phyloP scores from a whole-genome alignment of 2,329 filamentous ascomycete genomes.

The Aspergillus sp. region DNA sequence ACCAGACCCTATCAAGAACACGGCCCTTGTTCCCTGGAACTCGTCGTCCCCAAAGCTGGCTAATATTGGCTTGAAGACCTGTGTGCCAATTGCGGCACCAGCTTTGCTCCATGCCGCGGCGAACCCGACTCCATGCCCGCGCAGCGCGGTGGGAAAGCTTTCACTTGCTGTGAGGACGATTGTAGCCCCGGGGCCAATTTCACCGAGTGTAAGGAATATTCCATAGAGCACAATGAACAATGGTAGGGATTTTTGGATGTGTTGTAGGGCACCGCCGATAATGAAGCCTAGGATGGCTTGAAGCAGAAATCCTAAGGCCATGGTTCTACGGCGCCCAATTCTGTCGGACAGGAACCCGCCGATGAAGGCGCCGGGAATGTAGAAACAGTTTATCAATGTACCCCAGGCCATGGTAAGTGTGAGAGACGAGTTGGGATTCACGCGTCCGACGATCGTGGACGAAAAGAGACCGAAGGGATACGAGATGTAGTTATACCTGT shows the following conservation, averaged over 20 bases:
- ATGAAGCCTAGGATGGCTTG: constrained; percentile 49
- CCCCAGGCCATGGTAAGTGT: constrained; percentile 45
- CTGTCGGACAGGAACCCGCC: constrained; percentile 49
- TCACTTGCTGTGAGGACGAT: constrained; percentile 42
- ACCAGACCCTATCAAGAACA: constrained; percentile 51
- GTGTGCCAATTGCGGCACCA: constrained; percentile 51
- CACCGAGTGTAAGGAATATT: constrained; percentile 49
- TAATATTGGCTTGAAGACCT: constrained; percentile 53
- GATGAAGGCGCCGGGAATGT: constrained; percentile 48
- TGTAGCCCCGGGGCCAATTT: constrained; percentile 49
- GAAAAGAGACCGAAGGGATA: constrained; percentile 57
- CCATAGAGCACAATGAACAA: constrained; percentile 54
- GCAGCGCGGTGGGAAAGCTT: constrained; percentile 50
- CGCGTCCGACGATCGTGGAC: constrained; percentile 50
- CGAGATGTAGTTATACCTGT: constrained; percentile 51
- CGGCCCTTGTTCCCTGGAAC: constrained; percentile 46
- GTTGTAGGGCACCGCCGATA: constrained; percentile 47
- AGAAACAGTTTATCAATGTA: constrained; percentile 52
- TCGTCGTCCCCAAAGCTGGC: constrained; percentile 41
- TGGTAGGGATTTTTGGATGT: constrained; percentile 47
- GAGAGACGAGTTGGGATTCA: constrained; percentile 43
- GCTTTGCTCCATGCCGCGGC: constrained; percentile 50
- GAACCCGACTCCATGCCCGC: constrained; percentile 50
- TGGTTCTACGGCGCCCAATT: constrained; percentile 51
- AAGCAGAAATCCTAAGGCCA: constrained; percentile 49